Base-by-base conservation (phyloP, 768 basidiomycete species). In the Fomitopsis serialis region DNA sequence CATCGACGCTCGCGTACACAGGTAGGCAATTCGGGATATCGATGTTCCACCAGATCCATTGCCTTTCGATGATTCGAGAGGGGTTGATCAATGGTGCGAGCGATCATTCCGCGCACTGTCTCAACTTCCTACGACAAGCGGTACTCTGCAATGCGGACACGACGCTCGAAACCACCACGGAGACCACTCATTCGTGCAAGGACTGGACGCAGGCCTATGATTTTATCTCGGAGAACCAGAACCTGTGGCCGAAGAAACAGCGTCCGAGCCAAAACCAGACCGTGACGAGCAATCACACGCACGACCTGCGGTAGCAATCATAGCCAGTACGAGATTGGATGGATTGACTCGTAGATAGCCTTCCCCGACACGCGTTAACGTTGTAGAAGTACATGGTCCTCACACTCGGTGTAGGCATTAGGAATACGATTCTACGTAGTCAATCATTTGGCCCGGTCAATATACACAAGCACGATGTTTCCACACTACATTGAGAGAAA, bases 101-200 rank as follows among this genome's bases (percentile, higher is more conserved):
- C 46, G 24, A 24, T 10, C 46, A 47, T 21, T 23, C 46, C 19
- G 9, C 46, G 32, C 70, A 70, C 43, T 71, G 70, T 48, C 59
- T 70, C 25, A 66, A 71, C 49, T 66, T 68, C 34, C 45, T 71
- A 5, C 54, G 68, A 5, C 68, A 71, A 54, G 58, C 61, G 12
- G 55, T 69, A 2, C 55, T 71, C 37, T 71, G 70, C 54, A 56
- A 60, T 2, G 63, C 63, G 34, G 69, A 71, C 48, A 49, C 61
- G 19, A 68, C 67, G 11, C 59, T 70, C 6, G 68, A 68, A 46
- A 61, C 67, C 3, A 54, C 55, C 5, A 60, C 50, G 24, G 50
- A 58, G 12, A 60, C 56, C 9, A 63, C 17, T 32, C 68, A 51
- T 57, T 62, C 53, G n/a, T 70, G 69, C 48, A 48, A 45, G 48